Base-by-base conservation (phyloP, 352 stramenopile genomes). In the Peronospora tabacina region DNA sequence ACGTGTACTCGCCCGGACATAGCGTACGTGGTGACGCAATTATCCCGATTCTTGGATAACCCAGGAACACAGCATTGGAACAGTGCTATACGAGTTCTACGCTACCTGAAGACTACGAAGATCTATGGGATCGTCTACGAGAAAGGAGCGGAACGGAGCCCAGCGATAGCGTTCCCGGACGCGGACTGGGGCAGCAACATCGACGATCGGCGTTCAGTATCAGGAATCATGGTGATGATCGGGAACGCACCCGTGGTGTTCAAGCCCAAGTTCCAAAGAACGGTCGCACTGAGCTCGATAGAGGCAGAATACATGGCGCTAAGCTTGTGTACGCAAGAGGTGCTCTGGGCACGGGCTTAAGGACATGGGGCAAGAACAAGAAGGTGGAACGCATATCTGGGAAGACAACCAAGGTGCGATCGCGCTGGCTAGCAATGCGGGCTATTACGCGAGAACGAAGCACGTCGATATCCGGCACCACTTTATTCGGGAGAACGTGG, bases 261-360 rank as follows among this genome's bases (percentile, higher is more conserved):
- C 35, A 57, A 46, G 29, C 47, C 20, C 0, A 57, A 62, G 33
- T 61, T 24, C 13, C 43, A 53, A 20, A 24, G 32, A 15, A 60
- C 44, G 5, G 45, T 57, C 44, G 49, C 48, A 1, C 30, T 58
- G 2, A 55, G 55, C 20, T 58, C 44, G 11, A 44, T 30, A 2
- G 44, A 59, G 20, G 55, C 37, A 1, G 55, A 55, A n/a, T 63
- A 63, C 34, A 51, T 58, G 48, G 20, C 36, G 0, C 30, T 54
- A 3, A 29, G 49, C 32, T 3, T 49, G 32, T 56, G 39, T 5
- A 20, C 11, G 6, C 28, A 56, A 13, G 39, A 36, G 32, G 32
- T 56, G 8, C 15, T 45, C 1, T 52, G 36, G 46, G 19, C 12
- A 7, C 49, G 41, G 6, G 20, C 16, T 57, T 2, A 50, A 36